Base-by-base conservation (phyloP, 1,284 basidiomycete species). In the Rhodotorula sp. region DNA sequence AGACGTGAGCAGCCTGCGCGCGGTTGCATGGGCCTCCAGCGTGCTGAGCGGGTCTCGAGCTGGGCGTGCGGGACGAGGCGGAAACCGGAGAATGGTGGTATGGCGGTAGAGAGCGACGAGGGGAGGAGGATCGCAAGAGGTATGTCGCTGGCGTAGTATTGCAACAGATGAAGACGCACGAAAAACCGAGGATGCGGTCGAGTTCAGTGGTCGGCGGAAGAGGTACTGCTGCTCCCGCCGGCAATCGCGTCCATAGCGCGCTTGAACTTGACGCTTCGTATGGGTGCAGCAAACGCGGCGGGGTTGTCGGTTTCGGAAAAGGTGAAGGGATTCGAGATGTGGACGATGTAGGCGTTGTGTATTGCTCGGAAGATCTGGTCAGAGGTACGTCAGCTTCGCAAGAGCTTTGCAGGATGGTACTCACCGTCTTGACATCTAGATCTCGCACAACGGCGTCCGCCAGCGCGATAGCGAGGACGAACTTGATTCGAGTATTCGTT, bases 271-370 rank as follows among this genome's bases (percentile, higher is more conserved):
- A 17, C 10, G 32, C 66, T 73, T 29, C 67, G 62, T 66, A 75
- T 73, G 2, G 74, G 68, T n/a, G 68, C 39, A 1, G 69, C 71
- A 27, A 73, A 60, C 6, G 32, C 44, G 27, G 60, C 59, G 19
- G 71, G 64, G 48, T 61, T 66, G n/a, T 76, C 74, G 27, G 52
- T 51, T 24, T 72, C 74, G n/a, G 67, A 55, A 1, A 71, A 34
- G 19, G 74, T 68, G 72, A 81, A 81, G 7, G 80, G 80, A 61
- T 80, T 80, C n/a, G 77, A 78, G 58, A 79, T 72, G 65, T 80
- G 76, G 39, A 74, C 67, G 60, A 80, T 72, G 72, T 79, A 81
- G 44, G 78, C 70, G 47, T 79, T 79, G 64, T 80, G 77, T 19
- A 81, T 72, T 15, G 80, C 80, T 20, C 76, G 75, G 67, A 81